Base-by-base conservation (phyloP, 257 asterid species). In the Primulina huaijiensis region DNA sequence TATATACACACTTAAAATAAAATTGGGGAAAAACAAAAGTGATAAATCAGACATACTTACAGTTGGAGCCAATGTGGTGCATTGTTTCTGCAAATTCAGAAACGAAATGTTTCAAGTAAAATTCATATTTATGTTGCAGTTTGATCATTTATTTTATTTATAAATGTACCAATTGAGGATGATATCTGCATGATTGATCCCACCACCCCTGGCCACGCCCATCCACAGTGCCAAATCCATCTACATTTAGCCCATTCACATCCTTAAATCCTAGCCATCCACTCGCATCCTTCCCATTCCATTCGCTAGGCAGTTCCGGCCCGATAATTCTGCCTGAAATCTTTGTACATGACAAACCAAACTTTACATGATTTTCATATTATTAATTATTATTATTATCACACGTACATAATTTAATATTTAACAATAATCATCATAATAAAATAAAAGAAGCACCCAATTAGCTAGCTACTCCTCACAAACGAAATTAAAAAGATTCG, bases 31-130 rank as follows among this genome's bases (percentile, higher is more conserved):
- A 3, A 38, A 31, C 38, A 37, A 52, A 23, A 21, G 68, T 3
- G 10, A 74, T 43, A 37, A 10, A 57, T 50, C 20, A 25, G 11
- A 27, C 1, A 3, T 60, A 84, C 97, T 86, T 78, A 91, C 97
- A 1, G 97, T 91, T 14, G 97, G 97, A 69, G 97, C 97, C 81
- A 85, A 53, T 57, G 12, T 81, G 16, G 93, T 90, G 86, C 97
- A 90, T 38, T 82, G 77, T 27, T 57, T 69, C 97, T 90, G 85
- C 69, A 70, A 79, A 38, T 38, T 31, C 8, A 30, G 60, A 62
- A 50, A 14, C 25, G 5, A 53, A 35, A 43, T 5, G 16, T 34
- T 14, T 38, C 16, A 38, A 27, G 17, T 11, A 30, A 11, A 61
- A 23, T 23, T 52, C 5, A 53, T 17, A 23, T 23, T 23, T 23